Evolutionary conservation across 2,329 filamentous ascomycete genomes (phyloP), one percentile per base, ranked within the genome.

Genomic region (Aspergillus cejpii): DNA sequence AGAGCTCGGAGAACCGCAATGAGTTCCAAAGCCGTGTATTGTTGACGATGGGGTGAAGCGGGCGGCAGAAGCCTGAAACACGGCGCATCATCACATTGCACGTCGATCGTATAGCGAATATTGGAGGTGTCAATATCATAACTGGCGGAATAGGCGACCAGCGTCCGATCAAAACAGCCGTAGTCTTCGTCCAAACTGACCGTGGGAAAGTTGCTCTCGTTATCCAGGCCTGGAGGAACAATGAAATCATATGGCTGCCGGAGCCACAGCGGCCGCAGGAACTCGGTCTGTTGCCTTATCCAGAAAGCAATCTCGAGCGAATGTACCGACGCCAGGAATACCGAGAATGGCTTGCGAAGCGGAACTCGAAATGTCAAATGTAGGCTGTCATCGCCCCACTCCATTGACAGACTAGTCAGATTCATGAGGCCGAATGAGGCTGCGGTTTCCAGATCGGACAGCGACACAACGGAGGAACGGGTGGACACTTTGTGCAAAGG

Each of bases 61-160:
- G 82, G 79, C 15, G 74, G 75, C 6, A 83, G 69, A 6, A 87
- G 71, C 50, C 76, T 74, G 58, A 87, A 87, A 27, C 78, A 77
- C 4, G 83, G 83, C 23, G 75, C 77, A 66, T 87, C 82, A 60
- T 86, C 83, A 49, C 76, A 78, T 44, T 77, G 65, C 53, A 76
- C 73, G 55, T 80, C 74, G 44, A 84, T 75, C 5, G 73, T 73
- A 56, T 84, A 85, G 41, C 77, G 74, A 39, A 87, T 82, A 44
- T 82, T 83, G 10, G 77, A 76, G 2, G 83, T 79, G 54, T 84
- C 80, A 17, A 84, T 71, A 46, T 79, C 77, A 59, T 85, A 87
- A 15, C 80, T 81, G 33, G 83, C 73, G 58, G 82, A 85, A 58
- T 85, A 86, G 26, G 82, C 83, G 38, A 78, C 78, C 24, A 87